Evolutionary conservation across 306 rosid genomes (phyloP).

Genomic region (Quercus engelmannii): DNA sequence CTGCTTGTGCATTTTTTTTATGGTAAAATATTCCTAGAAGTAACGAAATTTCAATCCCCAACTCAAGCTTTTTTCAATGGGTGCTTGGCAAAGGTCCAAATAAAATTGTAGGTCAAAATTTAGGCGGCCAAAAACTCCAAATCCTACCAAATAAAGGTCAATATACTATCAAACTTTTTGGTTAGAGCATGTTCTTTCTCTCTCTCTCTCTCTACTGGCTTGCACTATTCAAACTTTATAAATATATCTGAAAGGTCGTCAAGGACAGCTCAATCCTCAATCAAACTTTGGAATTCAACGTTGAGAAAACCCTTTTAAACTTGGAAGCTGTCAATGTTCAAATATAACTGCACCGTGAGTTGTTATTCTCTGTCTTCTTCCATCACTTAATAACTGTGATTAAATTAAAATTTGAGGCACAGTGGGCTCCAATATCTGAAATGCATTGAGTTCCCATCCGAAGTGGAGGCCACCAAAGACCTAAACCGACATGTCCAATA

Average conservation of each 20-base stretch:
- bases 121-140: no score
- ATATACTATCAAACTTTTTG: no score
- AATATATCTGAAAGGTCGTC: conserved; percentile 2
- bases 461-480: background rate
- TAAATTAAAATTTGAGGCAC: background rate
- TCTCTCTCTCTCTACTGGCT: background rate
- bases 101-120: no score
- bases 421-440: conserved; percentile 4
- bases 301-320: background rate
- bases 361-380: conserved; percentile 22
- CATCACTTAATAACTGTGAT: conserved; percentile 2
- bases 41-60: background rate
- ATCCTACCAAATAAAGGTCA: no score
- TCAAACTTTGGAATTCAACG: conserved; percentile 21
- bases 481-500: background rate
- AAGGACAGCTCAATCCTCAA: conserved; percentile 40
- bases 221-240: background rate
- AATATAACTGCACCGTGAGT: conserved; percentile 23
- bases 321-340: conserved; percentile 30
- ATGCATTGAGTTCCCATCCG: background rate
- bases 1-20: background rate
- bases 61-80: background rate
- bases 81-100: background rate
- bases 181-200: background rate
- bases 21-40: background rate